Conservation (phyloP, 2,329 filamentous ascomycete genomes). For the Fonsecaea erecta region DNA sequence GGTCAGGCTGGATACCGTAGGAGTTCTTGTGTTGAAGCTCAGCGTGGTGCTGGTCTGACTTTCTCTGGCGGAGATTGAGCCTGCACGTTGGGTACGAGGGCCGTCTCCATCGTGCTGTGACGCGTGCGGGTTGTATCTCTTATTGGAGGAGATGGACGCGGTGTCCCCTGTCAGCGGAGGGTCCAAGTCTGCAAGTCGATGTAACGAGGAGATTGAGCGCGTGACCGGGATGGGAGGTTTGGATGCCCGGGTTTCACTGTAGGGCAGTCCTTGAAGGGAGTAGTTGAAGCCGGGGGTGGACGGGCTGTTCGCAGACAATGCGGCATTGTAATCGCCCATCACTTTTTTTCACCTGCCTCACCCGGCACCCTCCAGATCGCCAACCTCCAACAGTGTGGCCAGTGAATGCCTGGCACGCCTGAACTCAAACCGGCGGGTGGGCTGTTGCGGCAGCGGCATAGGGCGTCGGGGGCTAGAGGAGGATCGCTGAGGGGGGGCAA, state of each 20-base stretch:
- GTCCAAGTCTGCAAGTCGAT: slow-evolving; percentile 23
- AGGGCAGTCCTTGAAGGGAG: slow-evolving; percentile 30
- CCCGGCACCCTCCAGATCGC: slow-evolving; percentile 1
- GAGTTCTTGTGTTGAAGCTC: slow-evolving; percentile 26
- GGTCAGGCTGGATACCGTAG: slow-evolving; percentile 30
- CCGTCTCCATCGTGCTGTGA: slow-evolving; percentile 32
- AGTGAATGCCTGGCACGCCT: background rate
- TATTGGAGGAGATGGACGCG: slow-evolving; percentile 34
- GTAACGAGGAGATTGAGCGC: slow-evolving; percentile 27
- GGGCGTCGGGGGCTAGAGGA: background rate
- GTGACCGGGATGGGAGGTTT: slow-evolving; percentile 25
- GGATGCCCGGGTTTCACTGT: slow-evolving; percentile 27
- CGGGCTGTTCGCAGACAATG: slow-evolving; percentile 15
- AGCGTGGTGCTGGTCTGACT: slow-evolving; percentile 28
- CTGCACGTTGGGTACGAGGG: slow-evolving; percentile 15
- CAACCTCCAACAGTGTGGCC: background rate
- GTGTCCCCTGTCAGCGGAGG: slow-evolving; percentile 26
- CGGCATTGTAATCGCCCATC: slow-evolving; percentile 25
- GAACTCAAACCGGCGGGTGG: slow-evolving; percentile 1
- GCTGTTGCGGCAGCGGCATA: background rate
- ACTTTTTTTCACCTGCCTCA: slow-evolving; percentile 9
- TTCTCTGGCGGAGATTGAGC: slow-evolving; percentile 31
- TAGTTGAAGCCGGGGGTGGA: slow-evolving; percentile 25
- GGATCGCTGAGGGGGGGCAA: background rate
- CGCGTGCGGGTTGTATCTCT: slow-evolving; percentile 23